These are phyloP conservation scores for Russula abietina DNA, from an alignment of 768 basidiomycete genomes.

Conservation along the genomic window DNA sequence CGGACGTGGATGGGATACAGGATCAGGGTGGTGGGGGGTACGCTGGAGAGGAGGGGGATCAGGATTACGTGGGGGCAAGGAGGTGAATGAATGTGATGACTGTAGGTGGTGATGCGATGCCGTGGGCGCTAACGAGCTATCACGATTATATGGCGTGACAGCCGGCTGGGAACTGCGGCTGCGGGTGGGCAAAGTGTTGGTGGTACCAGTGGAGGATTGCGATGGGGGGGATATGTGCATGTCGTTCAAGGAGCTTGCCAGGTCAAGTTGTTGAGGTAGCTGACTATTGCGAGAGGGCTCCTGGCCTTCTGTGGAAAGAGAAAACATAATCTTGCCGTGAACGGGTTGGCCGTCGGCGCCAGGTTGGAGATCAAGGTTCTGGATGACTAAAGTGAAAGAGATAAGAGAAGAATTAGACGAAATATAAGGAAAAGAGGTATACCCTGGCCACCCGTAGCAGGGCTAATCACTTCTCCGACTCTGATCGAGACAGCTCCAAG, in stretches of 20 bases:
- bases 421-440: background rate
- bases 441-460: slow-evolving; percentile 32
- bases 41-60: slow-evolving; percentile 28
- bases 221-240: slow-evolving; percentile 12
- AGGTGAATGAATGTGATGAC: slow-evolving; percentile 18
- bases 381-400: slow-evolving; percentile 42
- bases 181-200: slow-evolving; percentile 9
- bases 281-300: slow-evolving; percentile 19
- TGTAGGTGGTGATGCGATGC: slow-evolving; percentile 9
- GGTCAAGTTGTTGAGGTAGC: slow-evolving; percentile 25
- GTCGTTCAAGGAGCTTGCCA: slow-evolving; percentile 14
- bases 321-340: slow-evolving; percentile 74
- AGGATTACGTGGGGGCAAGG: slow-evolving; percentile 20
- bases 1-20: slow-evolving; percentile 1
- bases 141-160: background rate
- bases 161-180: slow-evolving; percentile 13
- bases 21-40: slow-evolving; percentile 8
- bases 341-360: slow-evolving; percentile 70
- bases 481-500: slow-evolving; percentile 45
- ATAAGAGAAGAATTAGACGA: background rate
- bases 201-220: background rate
- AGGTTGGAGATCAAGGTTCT: slow-evolving; percentile 70
- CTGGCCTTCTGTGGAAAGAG: slow-evolving; percentile 35
- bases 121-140: slow-evolving; percentile 12
- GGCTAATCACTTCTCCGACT: slow-evolving; percentile 37